A percentile compares a stretch with the other conserved stretches of the same genome.
Conservation (phyloP, 1,284 basidiomycete genomes). For the Melampsora larici-populina region DNA sequence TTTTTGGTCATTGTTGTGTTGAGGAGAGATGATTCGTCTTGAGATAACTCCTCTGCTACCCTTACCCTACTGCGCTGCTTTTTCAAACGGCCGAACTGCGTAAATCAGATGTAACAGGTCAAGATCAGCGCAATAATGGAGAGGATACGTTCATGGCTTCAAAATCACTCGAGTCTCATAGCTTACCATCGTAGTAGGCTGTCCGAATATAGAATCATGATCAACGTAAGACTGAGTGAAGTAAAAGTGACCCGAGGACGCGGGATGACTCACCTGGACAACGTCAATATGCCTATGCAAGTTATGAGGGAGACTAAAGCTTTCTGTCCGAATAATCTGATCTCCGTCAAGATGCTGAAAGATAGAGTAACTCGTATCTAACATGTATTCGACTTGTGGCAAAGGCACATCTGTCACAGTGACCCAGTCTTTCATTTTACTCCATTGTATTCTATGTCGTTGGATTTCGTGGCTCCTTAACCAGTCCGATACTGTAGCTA, state of each 20-base stretch:
- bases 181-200: slow-evolving; percentile 44
- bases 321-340: slow-evolving; percentile 33
- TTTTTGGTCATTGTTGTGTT: slow-evolving; percentile 3
- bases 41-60: slow-evolving; percentile 11
- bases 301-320: slow-evolving; percentile 31
- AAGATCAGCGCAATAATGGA: not conserved
- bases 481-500: slow-evolving; percentile 28
- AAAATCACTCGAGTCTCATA: not conserved
- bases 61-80: not conserved
- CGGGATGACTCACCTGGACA: slow-evolving; percentile 28
- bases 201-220: not conserved
- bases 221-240: not conserved
- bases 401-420: slow-evolving; percentile 23
- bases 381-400: slow-evolving; percentile 31
- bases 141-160: not conserved
- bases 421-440: slow-evolving; percentile 33
- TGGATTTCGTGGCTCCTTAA: slow-evolving; percentile 14
- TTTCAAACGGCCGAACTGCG: slow-evolving; percentile 34
- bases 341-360: too few species aligned
- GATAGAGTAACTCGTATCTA: slow-evolving; percentile 36
- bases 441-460: slow-evolving; percentile 8
- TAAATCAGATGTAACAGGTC: not conserved
- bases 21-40: not conserved
- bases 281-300: slow-evolving; percentile 42
- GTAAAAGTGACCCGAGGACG: not conserved